These are phyloP conservation scores for Fimicolochytrium jonesii DNA, from an alignment of 192 early-diverging fungal genomes.

Conservation along the genomic window DNA sequence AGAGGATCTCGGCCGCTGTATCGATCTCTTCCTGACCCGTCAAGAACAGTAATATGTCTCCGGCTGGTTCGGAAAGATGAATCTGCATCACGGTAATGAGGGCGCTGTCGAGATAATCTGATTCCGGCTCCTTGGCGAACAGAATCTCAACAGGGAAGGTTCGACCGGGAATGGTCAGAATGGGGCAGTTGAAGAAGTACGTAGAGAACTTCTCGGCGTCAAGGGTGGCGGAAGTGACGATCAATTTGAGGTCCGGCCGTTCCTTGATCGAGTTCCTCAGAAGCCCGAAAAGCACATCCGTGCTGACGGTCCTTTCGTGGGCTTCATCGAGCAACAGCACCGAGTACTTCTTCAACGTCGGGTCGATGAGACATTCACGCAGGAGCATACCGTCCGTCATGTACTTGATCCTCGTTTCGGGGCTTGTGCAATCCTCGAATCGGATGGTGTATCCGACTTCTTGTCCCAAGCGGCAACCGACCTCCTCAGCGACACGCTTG, in stretches of 20 bases:
- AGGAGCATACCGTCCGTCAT: constrained; percentile 99
- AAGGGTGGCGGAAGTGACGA: constrained; percentile 92
- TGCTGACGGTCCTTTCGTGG: constrained; percentile 94
- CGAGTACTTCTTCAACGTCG: constrained; percentile 79
- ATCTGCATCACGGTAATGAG: constrained; percentile 96
- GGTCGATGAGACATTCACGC: constrained; percentile 85
- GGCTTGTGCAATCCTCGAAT: constrained; percentile 95
- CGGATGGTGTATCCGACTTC: constrained; percentile 98
- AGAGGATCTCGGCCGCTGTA: constrained; percentile 61
- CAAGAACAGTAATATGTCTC: constrained; percentile 93
- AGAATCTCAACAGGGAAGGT: constrained; percentile 93
- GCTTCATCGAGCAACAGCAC: constrained; percentile 96
- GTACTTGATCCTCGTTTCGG: constrained; percentile 89
- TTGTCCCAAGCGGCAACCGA: constrained; percentile 84
- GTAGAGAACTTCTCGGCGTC: constrained; percentile 91
- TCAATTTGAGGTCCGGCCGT: constrained; percentile 88
- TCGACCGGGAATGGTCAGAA: constrained; percentile 93
- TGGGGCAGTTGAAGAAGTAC: constrained; percentile 89
- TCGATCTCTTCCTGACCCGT: constrained; percentile 99
- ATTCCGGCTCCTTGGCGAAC: constrained; percentile 91
- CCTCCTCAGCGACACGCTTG: constrained; percentile 96
- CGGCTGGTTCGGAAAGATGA: constrained; percentile 86
- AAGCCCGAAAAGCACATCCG: constrained; percentile 93
- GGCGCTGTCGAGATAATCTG: constrained; percentile 90
- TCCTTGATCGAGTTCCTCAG: constrained; percentile 75